phyloP scores from a whole-genome alignment of 2,329 filamentous ascomycete genomes.

The Aureobasidium leucospermi region DNA sequence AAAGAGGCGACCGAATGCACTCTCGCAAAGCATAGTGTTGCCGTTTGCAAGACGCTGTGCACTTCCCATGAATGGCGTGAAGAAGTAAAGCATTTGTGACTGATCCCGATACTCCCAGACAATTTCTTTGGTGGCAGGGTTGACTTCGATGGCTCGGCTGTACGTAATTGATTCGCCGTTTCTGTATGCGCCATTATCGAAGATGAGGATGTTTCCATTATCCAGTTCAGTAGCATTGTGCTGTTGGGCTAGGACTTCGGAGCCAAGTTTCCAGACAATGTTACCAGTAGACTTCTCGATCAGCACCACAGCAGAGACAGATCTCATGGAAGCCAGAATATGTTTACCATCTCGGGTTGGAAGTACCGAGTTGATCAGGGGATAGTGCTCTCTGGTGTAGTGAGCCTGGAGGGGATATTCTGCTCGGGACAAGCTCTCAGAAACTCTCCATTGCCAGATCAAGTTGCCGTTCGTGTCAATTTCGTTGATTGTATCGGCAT shows the following conservation, averaged over 20 bases:
- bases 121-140: conserved; percentile 32
- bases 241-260: conserved; percentile 37
- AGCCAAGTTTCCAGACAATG: conserved; percentile 37
- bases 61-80: conserved; percentile 42
- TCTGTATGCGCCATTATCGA: conserved; percentile 41
- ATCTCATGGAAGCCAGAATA: conserved; percentile 38
- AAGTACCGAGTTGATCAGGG: conserved; percentile 39
- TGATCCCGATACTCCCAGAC: conserved; percentile 40
- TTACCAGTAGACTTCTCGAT: conserved; percentile 35
- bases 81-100: conserved; percentile 32
- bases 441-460: conserved; percentile 39
- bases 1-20: conserved; percentile 37
- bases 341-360: conserved; percentile 32
- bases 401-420: conserved; percentile 35
- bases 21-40: conserved; percentile 39
- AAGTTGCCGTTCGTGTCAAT: conserved; percentile 33
- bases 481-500: conserved; percentile 39
- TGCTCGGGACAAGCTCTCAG: conserved; percentile 33
- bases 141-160: conserved; percentile 37
- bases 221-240: conserved; percentile 38
- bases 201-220: conserved; percentile 38
- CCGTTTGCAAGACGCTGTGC: conserved; percentile 36
- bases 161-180: conserved; percentile 35
- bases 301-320: conserved; percentile 37
- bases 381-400: conserved; percentile 37